A percentile compares a stretch with the other conserved stretches of the same genome.
These are phyloP conservation scores for Dactylellina drechsleri DNA, from an alignment of 2,329 filamentous ascomycete genomes.

Conservation along the genomic window DNA sequence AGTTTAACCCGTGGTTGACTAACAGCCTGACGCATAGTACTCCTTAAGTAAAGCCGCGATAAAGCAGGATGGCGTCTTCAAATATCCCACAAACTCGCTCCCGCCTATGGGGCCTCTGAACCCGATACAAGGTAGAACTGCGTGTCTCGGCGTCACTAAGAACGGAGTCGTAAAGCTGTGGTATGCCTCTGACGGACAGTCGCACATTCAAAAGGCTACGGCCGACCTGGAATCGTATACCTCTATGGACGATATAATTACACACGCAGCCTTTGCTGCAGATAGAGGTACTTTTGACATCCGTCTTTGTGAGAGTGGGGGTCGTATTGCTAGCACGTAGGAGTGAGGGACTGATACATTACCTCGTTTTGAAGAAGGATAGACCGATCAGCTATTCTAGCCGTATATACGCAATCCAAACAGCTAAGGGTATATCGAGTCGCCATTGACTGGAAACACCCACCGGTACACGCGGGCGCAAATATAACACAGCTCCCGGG, in stretches of 20 bases:
- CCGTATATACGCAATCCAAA: slow-evolving; percentile 66
- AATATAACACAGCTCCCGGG: slow-evolving; percentile 53
- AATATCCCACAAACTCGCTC: slow-evolving; percentile 56
- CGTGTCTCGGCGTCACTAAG: slow-evolving; percentile 57
- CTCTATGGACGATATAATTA: slow-evolving; percentile 78
- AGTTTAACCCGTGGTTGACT: slow-evolving; percentile 39
- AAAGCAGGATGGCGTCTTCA: slow-evolving; percentile 55
- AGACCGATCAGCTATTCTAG: slow-evolving; percentile 56
- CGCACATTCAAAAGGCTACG: slow-evolving; percentile 75
- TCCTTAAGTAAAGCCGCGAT: slow-evolving; percentile 56
- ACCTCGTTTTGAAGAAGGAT: slow-evolving; percentile 22
- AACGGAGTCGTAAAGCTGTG: slow-evolving; percentile 56
- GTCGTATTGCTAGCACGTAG: slow-evolving; percentile 6
- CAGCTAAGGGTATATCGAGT: slow-evolving; percentile 80
- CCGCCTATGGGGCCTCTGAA: slow-evolving; percentile 57
- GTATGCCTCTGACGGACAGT: slow-evolving; percentile 54
- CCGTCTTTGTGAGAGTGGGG: not conserved
- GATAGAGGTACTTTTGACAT: slow-evolving; percentile 72
- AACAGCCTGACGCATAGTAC: slow-evolving; percentile 42
- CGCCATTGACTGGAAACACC: slow-evolving; percentile 76
- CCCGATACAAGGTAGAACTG: slow-evolving; percentile 56
- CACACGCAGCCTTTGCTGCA: slow-evolving; percentile 79
- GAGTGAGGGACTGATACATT: slow-evolving; percentile 29
- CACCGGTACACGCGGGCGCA: slow-evolving; percentile 56
- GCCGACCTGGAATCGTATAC: slow-evolving; percentile 79